Base-by-base conservation (phyloP, 208 protist species). In the Lotmaria passim region DNA sequence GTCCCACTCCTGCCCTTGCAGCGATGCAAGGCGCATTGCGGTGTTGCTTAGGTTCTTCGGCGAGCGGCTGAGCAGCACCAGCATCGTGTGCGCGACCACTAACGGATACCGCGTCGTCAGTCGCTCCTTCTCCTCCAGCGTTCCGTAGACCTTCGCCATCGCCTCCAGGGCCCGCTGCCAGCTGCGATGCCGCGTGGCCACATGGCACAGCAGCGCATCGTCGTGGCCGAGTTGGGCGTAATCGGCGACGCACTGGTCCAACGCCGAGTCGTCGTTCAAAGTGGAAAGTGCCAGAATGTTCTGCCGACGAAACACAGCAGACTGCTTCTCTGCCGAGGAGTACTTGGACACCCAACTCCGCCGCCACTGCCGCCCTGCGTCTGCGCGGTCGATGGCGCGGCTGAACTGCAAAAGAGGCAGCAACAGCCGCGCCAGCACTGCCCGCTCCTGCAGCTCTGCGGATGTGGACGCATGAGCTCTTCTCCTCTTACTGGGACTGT, bases 1-100 rank as follows among this genome's bases (percentile, higher is more conserved):
- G 55, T 86, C 73, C 86, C 87, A 95, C 7, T 11, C 59, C 0
- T 24, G n/a, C 7, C 46, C 63, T 47, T 86, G 77, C 58, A 75
- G 43, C 33, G 57, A 47, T 6, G 75, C 77, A 24, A 95, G 69
- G 0, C 78, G 79, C 31, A 92, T 78, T 0, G 79, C 90, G 0
- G 84, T 92, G 64, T 87, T 92, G 48, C 80, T 88, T 23, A 95
- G 67, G 43, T 95, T 95, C 28, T 53, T 81, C 2, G 73, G 79
- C 7, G 81, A 79, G 47, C 76, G 75, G 23, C 59, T 34, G 10
- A 95, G 61, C 19, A 91, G 70, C 4, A 23, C 33, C n/a, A 95
- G 51, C 14, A 85, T 31, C 0, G 85, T 73, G 33, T 28, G 53
- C 14, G 71, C 83, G 7, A 90, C 87, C 31, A 12, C 12, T 0